phyloP scores from a whole-genome alignment of 2,329 filamentous ascomycete species.

The Aspergillus tamarii region DNA sequence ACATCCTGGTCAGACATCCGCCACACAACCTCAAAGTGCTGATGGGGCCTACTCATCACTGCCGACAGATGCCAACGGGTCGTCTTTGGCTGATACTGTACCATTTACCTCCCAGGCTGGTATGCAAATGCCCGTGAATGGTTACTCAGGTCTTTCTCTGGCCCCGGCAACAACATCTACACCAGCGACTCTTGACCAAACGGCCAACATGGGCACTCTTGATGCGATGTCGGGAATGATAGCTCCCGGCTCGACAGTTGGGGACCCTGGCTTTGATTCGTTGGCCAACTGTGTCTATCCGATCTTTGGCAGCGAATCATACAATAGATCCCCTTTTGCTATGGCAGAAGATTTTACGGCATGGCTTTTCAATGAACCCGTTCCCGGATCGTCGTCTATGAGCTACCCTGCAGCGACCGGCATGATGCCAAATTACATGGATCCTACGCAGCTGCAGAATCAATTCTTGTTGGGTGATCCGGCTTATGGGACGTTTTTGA shows the following conservation, averaged over 20 bases:
- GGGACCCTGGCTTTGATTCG: constrained; percentile 39
- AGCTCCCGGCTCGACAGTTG: constrained; percentile 26
- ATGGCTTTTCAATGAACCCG: constrained; percentile 76
- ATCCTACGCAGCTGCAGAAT: constrained; percentile 50
- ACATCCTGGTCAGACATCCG: constrained; percentile 13
- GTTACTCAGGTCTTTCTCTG: constrained; percentile 26
- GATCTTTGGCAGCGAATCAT: constrained; percentile 81
- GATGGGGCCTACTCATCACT: constrained; percentile 20
- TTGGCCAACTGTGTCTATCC: constrained; percentile 63
- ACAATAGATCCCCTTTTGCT: constrained; percentile 84
- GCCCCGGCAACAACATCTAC: constrained; percentile 23
- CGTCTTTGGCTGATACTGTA: constrained; percentile 22
- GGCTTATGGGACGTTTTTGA: constrained; percentile 52
- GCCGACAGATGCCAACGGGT: constrained; percentile 21
- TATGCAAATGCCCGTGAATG: constrained; percentile 22
- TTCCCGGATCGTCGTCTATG: constrained; percentile 58
- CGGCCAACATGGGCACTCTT: constrained; percentile 29
- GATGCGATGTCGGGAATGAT: constrained; percentile 31
- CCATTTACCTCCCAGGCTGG: constrained; percentile 21
- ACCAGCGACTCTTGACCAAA: constrained; percentile 29
- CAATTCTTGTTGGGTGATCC: constrained; percentile 56
- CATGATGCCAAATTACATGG: constrained; percentile 45
- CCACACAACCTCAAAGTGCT: constrained; percentile 19
- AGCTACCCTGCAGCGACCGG: constrained; percentile 47
- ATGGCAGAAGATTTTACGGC: constrained; percentile 87